Base-by-base conservation (phyloP, 176 grass and related monocot genomes). In the Triticum monococcum region DNA sequence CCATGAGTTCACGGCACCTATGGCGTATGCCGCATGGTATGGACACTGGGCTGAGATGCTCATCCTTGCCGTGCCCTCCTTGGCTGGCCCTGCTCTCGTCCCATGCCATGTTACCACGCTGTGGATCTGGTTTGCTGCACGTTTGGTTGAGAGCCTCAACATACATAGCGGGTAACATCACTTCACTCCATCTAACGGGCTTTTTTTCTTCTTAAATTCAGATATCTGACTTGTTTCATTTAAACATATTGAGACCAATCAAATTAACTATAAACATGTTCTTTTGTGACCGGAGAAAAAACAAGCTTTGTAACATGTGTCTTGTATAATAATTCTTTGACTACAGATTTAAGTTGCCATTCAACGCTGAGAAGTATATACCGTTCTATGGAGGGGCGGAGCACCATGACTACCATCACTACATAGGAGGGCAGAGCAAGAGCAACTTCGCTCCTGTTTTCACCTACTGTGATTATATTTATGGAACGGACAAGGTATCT, bases 1-100 rank as follows among this genome's bases (percentile, higher is more conserved):
- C 84, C 91, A 90, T 60, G 91, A 92, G 57, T 89, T 87, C 84
- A 92, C 75, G 20, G 87, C 91, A 2, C 87, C 91, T 1, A 78
- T 92, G 56, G 91, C 80, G 11, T 92, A 89, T 30, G 84, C 91
- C 1, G 41, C 72, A 14, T 17, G 43, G 40, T 48, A 75, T 4
- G 72, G 72, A 13, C 72, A 75, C 72, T 75, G 72, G 72, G 72
- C 72, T 0, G 72, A 75, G 72, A 75, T 48, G 40, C 41, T 75
- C 13, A 14, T 75, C 72, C 72, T 75, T 14, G 43, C 72, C 3
- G 41, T 75, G 1, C 72, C 72, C 41, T 75, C 72, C 41, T 43
- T 75, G 11, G 72, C 41, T 4, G 72, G 72, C 4, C 72, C 72
- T 4, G 13, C 14, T 8, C 24, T 75, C 7, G 41, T 14, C 7